Conservation (phyloP, 768 basidiomycete species). For the Auricularia cornea region DNA sequence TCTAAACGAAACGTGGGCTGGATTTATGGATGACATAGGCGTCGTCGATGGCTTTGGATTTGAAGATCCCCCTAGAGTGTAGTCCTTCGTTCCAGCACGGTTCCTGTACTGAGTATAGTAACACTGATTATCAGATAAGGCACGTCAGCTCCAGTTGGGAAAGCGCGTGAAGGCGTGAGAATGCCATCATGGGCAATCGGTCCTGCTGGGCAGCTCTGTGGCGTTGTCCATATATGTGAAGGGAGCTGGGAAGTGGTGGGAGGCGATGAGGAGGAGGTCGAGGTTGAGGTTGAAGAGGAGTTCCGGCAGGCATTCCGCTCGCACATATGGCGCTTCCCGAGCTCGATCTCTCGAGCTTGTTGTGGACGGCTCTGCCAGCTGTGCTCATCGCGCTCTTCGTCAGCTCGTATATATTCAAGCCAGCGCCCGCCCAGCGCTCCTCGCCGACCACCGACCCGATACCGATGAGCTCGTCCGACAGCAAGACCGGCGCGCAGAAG, state of each 20-base stretch:
- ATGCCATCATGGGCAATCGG: too few species aligned
- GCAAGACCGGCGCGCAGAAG: constrained; percentile 16
- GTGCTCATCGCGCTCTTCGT: background rate
- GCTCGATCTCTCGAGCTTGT: background rate
- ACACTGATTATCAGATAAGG: too few species aligned
- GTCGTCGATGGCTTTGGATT: background rate
- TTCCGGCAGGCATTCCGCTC: background rate
- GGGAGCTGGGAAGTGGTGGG: too few species aligned
- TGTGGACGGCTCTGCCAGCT: background rate
- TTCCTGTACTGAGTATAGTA: background rate
- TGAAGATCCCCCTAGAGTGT: background rate
- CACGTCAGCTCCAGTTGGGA: too few species aligned
- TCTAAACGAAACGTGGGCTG: background rate
- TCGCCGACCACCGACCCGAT: background rate
- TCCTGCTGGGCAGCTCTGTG: too few species aligned
- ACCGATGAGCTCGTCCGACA: background rate
- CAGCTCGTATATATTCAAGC: background rate
- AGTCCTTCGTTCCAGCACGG: background rate
- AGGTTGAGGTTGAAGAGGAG: background rate
- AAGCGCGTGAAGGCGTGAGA: too few species aligned
- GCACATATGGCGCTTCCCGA: background rate
- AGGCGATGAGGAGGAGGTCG: too few species aligned
- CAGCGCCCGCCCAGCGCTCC: background rate
- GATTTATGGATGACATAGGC: background rate
- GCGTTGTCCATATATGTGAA: too few species aligned